Base-by-base conservation (phyloP, 129 eudicot genomes). In the Helianthus tuberosus region DNA sequence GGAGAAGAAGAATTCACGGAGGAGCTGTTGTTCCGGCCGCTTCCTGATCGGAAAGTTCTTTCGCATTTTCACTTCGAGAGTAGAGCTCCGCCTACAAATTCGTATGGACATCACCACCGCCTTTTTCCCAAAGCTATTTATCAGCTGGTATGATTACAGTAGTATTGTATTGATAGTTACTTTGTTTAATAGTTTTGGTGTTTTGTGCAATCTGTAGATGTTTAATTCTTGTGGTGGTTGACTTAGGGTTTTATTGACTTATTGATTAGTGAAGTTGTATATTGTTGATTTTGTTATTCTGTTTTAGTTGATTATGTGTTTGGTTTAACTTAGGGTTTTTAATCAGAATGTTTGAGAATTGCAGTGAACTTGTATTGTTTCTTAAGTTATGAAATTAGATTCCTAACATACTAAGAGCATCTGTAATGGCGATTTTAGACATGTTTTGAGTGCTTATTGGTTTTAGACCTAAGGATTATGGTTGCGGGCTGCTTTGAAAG, bases 41-140 rank as follows among this genome's bases (percentile, higher is more conserved):
- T 94, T 77, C 93, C 98, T 27, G 98, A 94, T 87, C 97, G 98
- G 64, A 94, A 90, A 88, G 89, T 94, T 29, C 84, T 94, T 16
- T 89, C 98, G 14, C 96, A 88, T 85, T 94, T 94, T 74, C 89
- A 85, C 81, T 94, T 94, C 79, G 79, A 87, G 49, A 86, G 78
- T 79, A 83, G 55, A 80, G 88, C 57, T 71, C 93, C 92, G 7
- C 79, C 83, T 35, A 79, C 96, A 27, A 80, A 35, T 23, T 62
- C 66, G 29, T 75, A 85, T 85, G 93, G 89, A 84, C 83, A 78
- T 61, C 96, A 90, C 61, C 98, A 94, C 83, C 82, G 80, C 50
- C 84, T 94, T 80, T 94, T 94, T 79, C 98, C 98, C 7, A 94
- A 94, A 80, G 87, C 98, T 65, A 86, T 94, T 55, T 90, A 83